Base-by-base conservation (phyloP, 2,329 filamentous ascomycete genomes). In the Pezicula neosporulosa region DNA sequence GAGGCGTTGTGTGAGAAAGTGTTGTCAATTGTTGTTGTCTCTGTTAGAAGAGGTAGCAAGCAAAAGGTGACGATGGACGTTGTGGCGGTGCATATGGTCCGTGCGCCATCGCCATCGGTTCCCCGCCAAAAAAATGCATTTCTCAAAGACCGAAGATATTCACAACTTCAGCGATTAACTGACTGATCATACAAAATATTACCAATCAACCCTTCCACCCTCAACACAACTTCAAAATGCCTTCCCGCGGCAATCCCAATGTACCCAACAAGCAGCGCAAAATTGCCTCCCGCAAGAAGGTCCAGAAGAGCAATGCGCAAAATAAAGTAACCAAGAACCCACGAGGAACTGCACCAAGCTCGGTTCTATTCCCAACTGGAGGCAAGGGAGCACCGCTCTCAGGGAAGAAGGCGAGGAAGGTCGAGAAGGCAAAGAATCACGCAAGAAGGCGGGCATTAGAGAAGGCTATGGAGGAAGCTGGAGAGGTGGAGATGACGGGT, bases 401-500 rank as follows among this genome's bases (percentile, higher is more conserved):
- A 1, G 56, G 58, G 7, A 68, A 68, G 59, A 68, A 68, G 47
- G 65, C 65, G 7, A 59, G 60, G 28, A 68, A 68, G 45, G 45
- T 68, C 12, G 63, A 67, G 53, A 64, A 55, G 51, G 63, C 63
- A 9, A 54, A 59, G 48, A 66, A 63, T 33, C 58, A 64, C 52
- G 66, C 66, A 8, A 58, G 63, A 46, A 53, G 57, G 38, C 57
- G 66, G 47, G 64, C 63, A 6, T 41, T 67, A 53, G 62, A 67
- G 51, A 60, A 63, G 52, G 64, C 59, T 7, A 59, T 68, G 63
- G 56, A 57, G 41, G 46, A 62, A 44, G 59, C 63, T 19, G 63
- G 63, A 47, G 64, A 68, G 49, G 60, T 66, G 33, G 42, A 58
- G 39, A 68, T 68, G 66, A 66, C 60, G 42, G 65, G 65, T 66